Evolutionary conservation across 2,329 filamentous ascomycete species (phyloP), one percentile per base, ranked within the genome.

Genomic region (Cercospora janseana): DNA sequence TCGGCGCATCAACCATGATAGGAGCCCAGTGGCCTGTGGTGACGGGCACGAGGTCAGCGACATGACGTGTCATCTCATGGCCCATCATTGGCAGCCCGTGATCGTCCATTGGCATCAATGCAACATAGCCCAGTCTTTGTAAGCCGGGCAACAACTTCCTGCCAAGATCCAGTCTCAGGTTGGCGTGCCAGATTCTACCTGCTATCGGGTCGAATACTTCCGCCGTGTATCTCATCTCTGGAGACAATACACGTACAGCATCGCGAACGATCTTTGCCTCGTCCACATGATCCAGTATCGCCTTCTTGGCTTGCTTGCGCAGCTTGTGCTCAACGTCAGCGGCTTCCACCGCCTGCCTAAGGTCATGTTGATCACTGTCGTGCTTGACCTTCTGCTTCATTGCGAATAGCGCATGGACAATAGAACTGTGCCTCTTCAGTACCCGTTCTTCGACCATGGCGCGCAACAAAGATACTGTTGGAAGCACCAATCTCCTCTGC

Each of bases 101-200:
- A 27, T 42, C 38, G 5, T 42, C 38, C 4, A 24, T 21, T 16
- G 38, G 12, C 9, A 42, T n/a, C 13, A 42, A 15, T 6, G 38
- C 6, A 27, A 27, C 21, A 27, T 42, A 28, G 16, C 38, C 38
- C 13, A 42, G 23, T 6, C 10, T 26, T 16, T 10, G 21, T 15
- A 42, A n/a, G 9, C 38, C 38, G 7, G 38, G 13, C 26, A 27
- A 21, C 15, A 42, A 10, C 3, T 15, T 26, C 13, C 38, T 21
- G 12, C n/a, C 26, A 16, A 15, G 9, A 24, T 42, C 38, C 13
- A 8, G 23, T 16, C 38, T 24, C 12, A 42, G n/a, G 24, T 28
- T 42, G n/a, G 38, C 13, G 4, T 42, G 38, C 38, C 38, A 42
- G 38, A 42, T 16, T 9, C 38, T 24, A 13, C 21, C 38, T 12